Evolutionary conservation across 2,329 filamentous ascomycete species (phyloP).

Genomic region (Coniella vitis): DNA sequence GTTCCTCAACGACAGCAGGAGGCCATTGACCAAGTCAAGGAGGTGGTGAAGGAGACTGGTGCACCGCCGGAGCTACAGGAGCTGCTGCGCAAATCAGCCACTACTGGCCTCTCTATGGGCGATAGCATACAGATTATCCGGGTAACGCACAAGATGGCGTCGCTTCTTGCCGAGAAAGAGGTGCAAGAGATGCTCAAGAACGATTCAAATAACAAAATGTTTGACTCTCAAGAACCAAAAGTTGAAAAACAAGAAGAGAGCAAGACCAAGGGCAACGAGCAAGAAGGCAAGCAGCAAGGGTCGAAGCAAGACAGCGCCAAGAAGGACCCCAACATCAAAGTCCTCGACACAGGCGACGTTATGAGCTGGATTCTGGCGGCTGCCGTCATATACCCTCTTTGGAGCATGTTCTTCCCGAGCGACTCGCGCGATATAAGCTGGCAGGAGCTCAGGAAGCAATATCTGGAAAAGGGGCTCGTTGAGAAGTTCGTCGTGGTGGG

Average conservation of each 20-base stretch:
- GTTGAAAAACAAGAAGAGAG: conserved; percentile 21
- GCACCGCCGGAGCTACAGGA: conserved; percentile 62
- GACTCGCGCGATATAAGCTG: conserved; percentile 77
- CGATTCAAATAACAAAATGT: conserved; percentile 8
- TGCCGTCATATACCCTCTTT: conserved; percentile 37
- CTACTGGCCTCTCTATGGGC: conserved; percentile 36
- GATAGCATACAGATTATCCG: conserved; percentile 54
- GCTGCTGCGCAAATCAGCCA: conserved; percentile 49
- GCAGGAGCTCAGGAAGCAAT: conserved; percentile 91
- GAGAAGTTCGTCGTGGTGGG: conserved; percentile 83
- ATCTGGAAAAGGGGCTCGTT: conserved; percentile 91
- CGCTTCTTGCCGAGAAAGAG: conserved; percentile 24
- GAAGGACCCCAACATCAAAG: conserved; percentile 19
- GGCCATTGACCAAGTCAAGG: conserved; percentile 52
- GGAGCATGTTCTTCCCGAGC: conserved; percentile 34
- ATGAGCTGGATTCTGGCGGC: conserved; percentile 40
- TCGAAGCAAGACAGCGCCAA: conserved; percentile 25
- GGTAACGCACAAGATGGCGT: conserved; percentile 50
- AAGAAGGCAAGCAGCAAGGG: conserved; percentile 8
- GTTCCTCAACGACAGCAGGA: conserved; percentile 57
- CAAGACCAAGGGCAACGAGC: conserved; percentile 20
- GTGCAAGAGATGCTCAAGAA: neutral
- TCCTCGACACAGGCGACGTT: conserved; percentile 40
- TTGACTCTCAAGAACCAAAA: conserved; percentile 21
- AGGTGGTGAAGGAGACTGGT: conserved; percentile 59